Evolutionary conservation across 2,329 filamentous ascomycete species (phyloP).

Genomic region (Trichoderma arundinaceum): DNA sequence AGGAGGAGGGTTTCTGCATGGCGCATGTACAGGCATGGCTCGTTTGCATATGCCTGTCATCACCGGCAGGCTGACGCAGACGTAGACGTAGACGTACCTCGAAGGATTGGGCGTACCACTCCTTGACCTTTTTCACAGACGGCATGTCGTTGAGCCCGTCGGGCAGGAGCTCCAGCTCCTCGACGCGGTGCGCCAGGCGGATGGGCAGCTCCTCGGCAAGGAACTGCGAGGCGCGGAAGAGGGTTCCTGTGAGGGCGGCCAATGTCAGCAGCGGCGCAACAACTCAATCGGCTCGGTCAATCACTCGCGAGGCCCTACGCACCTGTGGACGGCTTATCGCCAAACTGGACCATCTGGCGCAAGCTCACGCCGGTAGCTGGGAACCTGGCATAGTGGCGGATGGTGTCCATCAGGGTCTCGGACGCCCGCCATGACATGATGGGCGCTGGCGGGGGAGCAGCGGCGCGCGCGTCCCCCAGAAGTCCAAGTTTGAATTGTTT

Average conservation of each 20-base stretch:
- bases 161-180: conserved; percentile 88
- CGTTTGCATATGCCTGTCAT: not conserved
- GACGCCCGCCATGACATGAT: conserved; percentile 93
- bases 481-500: too few species aligned
- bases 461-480: too few species aligned
- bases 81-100: conserved; percentile 67
- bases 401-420: conserved; percentile 91
- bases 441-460: conserved; percentile 32
- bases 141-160: conserved; percentile 98
- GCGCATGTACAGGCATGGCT: not conserved
- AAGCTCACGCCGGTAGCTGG: conserved; percentile 95
- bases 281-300: conserved; percentile 71
- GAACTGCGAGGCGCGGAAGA: conserved; percentile 98
- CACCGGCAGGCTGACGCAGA: not conserved
- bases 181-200: conserved; percentile 91
- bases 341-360: conserved; percentile 99
- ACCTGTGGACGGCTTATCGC: conserved; percentile 91
- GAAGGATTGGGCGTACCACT: conserved; percentile 99
- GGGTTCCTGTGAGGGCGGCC: conserved; percentile 66
- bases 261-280: conserved; percentile 27
- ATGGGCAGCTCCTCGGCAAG: conserved; percentile 98
- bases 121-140: conserved; percentile 90
- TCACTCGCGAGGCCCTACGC: conserved; percentile 51
- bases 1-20: too few species aligned
- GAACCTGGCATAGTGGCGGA: conserved; percentile 96